Conservation (phyloP, 1,284 basidiomycete species). For the Tylopilus microsporus region DNA sequence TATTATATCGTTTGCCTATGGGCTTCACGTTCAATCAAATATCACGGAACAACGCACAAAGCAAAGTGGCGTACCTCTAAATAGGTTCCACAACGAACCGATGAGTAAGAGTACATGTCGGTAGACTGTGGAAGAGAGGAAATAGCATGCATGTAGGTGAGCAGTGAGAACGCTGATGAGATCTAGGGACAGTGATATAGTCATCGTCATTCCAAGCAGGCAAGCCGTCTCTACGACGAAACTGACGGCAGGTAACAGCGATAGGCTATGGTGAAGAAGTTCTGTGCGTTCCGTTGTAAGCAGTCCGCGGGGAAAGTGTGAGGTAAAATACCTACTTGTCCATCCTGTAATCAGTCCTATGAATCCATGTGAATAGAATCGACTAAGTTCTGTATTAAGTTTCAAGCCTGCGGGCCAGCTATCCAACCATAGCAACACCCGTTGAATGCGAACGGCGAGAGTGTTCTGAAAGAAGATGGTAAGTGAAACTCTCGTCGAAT, state of each 20-base stretch:
- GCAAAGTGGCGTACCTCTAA: slow-evolving; percentile 61
- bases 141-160: slow-evolving; percentile 74
- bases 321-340: slow-evolving; percentile 49
- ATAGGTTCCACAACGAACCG: slow-evolving; percentile 86
- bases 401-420: slow-evolving; percentile 96
- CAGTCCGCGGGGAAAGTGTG: neutral
- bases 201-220: slow-evolving; percentile 65
- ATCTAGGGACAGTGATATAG: slow-evolving; percentile 66
- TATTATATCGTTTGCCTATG: slow-evolving; percentile 81
- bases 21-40: neutral
- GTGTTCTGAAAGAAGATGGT: slow-evolving; percentile 31
- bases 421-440: slow-evolving; percentile 77
- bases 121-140: slow-evolving; percentile 62
- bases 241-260: slow-evolving; percentile 24
- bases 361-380: slow-evolving; percentile 74
- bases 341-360: slow-evolving; percentile 60
- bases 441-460: slow-evolving; percentile 49
- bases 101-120: slow-evolving; percentile 57
- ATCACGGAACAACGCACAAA: neutral
- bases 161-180: slow-evolving; percentile 61
- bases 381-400: slow-evolving; percentile 88
- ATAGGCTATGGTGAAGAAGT: slow-evolving; percentile 21
- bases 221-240: slow-evolving; percentile 51
- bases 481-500: neutral
- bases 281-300: slow-evolving; percentile 18